Percentiles rank a stretch among this genome's conserved stretches.
phyloP scores from a whole-genome alignment of 768 basidiomycete genomes.

The Tephrocybe rancida region DNA sequence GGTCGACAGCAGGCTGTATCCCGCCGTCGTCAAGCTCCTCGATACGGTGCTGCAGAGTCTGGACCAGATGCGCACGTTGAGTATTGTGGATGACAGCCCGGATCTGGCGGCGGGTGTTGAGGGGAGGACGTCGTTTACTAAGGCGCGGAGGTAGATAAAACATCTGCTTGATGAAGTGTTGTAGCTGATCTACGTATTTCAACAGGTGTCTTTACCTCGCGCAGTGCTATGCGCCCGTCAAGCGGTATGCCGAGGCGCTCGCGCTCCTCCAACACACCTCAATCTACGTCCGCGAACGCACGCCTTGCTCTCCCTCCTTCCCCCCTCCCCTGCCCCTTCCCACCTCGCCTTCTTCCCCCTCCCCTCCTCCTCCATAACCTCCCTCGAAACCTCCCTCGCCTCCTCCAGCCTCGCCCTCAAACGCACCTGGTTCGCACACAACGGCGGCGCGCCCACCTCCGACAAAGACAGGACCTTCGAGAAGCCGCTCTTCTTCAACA shows the following conservation, averaged over 20 bases:
- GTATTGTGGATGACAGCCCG: constrained; percentile 86
- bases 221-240: constrained; percentile 68
- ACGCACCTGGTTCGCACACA: constrained; percentile 77
- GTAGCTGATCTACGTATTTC: too few relatives aligned
- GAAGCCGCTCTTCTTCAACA: constrained; percentile 93
- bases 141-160: constrained; percentile 63
- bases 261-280: constrained; percentile 70
- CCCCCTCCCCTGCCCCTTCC: constrained; percentile 45
- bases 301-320: constrained; percentile 47
- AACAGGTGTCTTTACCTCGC: constrained; percentile 82
- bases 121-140: constrained; percentile 70
- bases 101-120: constrained; percentile 82
- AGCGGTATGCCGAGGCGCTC: constrained; percentile 74
- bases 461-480: constrained; percentile 53
- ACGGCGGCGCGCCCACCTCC: constrained; percentile 58
- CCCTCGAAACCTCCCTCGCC: constrained; percentile 54
- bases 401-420: constrained; percentile 56
- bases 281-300: constrained; percentile 76
- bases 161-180: not conserved
- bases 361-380: constrained; percentile 46
- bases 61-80: constrained; percentile 80
- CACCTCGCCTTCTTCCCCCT: constrained; percentile 59
- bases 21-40: constrained; percentile 85
- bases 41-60: constrained; percentile 87
- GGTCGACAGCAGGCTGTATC: constrained; percentile 76